These are phyloP conservation scores for Ceratocystis diversiconidia DNA, from an alignment of 2,329 filamentous ascomycete species.

Conservation along the genomic window DNA sequence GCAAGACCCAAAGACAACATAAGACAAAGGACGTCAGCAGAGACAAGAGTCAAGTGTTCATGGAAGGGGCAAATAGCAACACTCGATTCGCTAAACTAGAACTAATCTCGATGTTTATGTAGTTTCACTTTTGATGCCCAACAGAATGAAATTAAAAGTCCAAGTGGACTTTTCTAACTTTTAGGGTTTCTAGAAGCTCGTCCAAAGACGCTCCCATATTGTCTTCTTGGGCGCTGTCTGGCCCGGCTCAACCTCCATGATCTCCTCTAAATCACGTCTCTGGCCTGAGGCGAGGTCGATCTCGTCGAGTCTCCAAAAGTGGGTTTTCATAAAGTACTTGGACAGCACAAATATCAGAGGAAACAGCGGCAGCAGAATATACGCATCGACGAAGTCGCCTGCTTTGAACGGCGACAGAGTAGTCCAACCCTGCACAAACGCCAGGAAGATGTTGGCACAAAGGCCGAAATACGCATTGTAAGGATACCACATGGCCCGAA, in stretches of 20 bases:
- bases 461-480: slow-evolving; percentile 47
- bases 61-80: too few relatives aligned
- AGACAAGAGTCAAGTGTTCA: too few relatives aligned
- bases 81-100: too few relatives aligned
- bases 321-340: slow-evolving; percentile 41
- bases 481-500: slow-evolving; percentile 39
- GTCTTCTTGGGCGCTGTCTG: slow-evolving; percentile 21
- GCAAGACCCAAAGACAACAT: too few relatives aligned
- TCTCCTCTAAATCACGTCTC: slow-evolving; percentile 39
- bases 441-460: slow-evolving; percentile 42
- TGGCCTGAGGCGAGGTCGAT: slow-evolving; percentile 44
- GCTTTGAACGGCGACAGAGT: slow-evolving; percentile 43
- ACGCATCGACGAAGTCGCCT: slow-evolving; percentile 48
- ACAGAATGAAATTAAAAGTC: too few relatives aligned
- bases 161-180: too few relatives aligned
- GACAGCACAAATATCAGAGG: slow-evolving; percentile 41
- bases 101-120: too few relatives aligned
- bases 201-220: slow-evolving; percentile 32
- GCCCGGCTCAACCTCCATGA: slow-evolving; percentile 21
- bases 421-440: slow-evolving; percentile 48
- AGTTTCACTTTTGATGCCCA: too few relatives aligned
- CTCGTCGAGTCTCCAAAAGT: slow-evolving; percentile 34
- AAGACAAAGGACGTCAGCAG: too few relatives aligned
- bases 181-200: too few relatives aligned
- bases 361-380: slow-evolving; percentile 47